Base-by-base conservation (phyloP, 805 yeast species). In the Hanseniaspora clermontiae region DNA sequence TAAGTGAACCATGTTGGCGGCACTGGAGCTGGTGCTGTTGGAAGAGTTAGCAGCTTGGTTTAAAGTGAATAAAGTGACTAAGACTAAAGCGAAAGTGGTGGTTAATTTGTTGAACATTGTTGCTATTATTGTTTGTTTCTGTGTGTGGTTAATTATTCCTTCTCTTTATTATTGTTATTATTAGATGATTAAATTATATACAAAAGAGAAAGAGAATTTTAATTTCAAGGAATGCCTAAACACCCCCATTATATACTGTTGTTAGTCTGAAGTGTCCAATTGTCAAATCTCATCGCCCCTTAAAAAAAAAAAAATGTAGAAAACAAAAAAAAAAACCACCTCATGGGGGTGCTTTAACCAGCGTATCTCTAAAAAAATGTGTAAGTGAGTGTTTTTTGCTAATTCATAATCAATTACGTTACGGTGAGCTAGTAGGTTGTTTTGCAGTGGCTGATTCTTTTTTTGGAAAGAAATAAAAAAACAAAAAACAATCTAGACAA, bases 41-140 rank as follows among this genome's bases (percentile, higher is more conserved):
- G 57, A 40, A 36, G 52, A 47, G 43, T 39, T 49, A n/a, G 57
- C 52, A 24, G 58, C 47, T 40, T 43, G 45, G 24, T 17, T 29
- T 9, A 55, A 10, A 32, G 58, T 47, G n/a, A 50, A 32, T 34
- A 45, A 32, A 31, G 51, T 49, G n/a, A 49, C 17, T 43, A 55
- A 49, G 31, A 37, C 38, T 42, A 39, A 43, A 55, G 54, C 46
- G 50, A 55, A 49, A 14, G 48, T 34, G 29, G 51, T 45, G 27
- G 39, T 49, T 55, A 43, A 39, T 43, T 49, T 55, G 49, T 55
- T 49, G 31, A 45, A 39, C 48, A 48, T 43, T 49, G 36, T 42
- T 24, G 5, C 27, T 24, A 24, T 24, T 24, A 4, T 24, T 24
- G 27, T 24, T 48, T 9, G 17, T 48, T 19, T 42, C 10, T 36